These are phyloP conservation scores for Collariella sp. DNA, from an alignment of 495 filamentous ascomycete genomes.

Conservation along the genomic window DNA sequence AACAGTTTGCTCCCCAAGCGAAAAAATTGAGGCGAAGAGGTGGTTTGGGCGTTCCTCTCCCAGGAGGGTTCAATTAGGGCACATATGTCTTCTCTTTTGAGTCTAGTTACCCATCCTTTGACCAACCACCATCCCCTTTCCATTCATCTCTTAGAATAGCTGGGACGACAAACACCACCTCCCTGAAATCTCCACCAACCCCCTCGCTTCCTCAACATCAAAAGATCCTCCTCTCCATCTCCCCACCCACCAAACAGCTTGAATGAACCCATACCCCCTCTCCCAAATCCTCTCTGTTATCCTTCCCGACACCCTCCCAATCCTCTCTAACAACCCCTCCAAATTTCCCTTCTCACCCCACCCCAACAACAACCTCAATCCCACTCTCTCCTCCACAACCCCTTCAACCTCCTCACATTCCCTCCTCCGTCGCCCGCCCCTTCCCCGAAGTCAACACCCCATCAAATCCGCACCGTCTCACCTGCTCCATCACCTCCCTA, in stretches of 20 bases:
- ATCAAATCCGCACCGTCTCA: conserved; percentile 28
- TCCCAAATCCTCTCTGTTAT: neutral
- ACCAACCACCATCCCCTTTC: neutral
- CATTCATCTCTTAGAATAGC: neutral
- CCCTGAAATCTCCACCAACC: neutral
- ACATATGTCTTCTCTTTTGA: too few species aligned
- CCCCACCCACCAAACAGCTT: conserved; percentile 19
- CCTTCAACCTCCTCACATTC: conserved; percentile 22
- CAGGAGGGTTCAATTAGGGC: neutral
- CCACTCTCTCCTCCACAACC: conserved; percentile 12
- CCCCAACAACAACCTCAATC: conserved; percentile 35
- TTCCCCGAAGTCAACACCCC: conserved; percentile 38
- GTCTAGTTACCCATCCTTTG: neutral
- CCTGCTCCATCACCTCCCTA: conserved; percentile 19
- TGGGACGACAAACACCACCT: neutral
- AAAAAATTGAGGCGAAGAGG: too few species aligned
- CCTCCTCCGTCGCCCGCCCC: conserved; percentile 21
- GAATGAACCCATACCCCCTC: conserved; percentile 29
- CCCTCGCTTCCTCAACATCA: conserved; percentile 10
- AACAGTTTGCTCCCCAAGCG: too few species aligned
- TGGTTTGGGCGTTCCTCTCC: neutral
- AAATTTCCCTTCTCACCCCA: conserved; percentile 31
- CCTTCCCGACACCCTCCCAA: neutral
- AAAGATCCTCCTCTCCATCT: neutral
- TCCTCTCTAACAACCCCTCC: conserved; percentile 8